A percentile compares a stretch with the other conserved stretches of the same genome.
These are phyloP conservation scores for Aegilops tauschii DNA, from an alignment of 176 grass and related monocot species.

Conservation along the genomic window DNA sequence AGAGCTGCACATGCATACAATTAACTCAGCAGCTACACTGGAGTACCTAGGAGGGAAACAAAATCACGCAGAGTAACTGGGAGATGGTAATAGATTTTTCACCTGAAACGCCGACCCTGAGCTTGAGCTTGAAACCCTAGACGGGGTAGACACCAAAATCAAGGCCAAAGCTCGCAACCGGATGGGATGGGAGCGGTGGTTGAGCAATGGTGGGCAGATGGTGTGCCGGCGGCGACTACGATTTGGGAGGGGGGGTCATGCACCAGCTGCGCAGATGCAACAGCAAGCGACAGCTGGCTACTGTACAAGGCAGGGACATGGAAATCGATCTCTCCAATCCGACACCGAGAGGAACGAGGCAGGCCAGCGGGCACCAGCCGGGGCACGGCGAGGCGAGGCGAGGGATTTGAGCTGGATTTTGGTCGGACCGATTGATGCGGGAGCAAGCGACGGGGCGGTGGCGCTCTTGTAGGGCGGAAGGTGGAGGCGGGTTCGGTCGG, in stretches of 20 bases:
- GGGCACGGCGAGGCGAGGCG: not conserved
- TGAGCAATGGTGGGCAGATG: not conserved
- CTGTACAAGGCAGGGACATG: not conserved
- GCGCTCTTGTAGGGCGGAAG: constrained; percentile 9
- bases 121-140: constrained; percentile 41
- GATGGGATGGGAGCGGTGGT: not conserved
- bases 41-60: not conserved
- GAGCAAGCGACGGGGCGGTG: not conserved
- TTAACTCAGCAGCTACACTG: not conserved
- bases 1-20: not conserved
- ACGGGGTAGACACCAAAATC: not conserved
- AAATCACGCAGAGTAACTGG: not conserved
- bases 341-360: not conserved
- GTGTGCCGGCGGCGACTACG: not conserved
- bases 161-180: not conserved
- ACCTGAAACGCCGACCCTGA: constrained; percentile 31
- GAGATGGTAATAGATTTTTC: not conserved
- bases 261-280: constrained; percentile 3
- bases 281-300: not conserved
- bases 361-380: not conserved
- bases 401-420: constrained; percentile 22
- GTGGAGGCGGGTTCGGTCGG: not conserved
- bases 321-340: not conserved
- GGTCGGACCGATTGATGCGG: constrained; percentile 12
- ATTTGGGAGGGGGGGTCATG: not conserved